A percentile compares a stretch with the other conserved stretches of the same genome.
These are phyloP conservation scores for Russula virescens DNA, from an alignment of 768 basidiomycete genomes.

Conservation along the genomic window DNA sequence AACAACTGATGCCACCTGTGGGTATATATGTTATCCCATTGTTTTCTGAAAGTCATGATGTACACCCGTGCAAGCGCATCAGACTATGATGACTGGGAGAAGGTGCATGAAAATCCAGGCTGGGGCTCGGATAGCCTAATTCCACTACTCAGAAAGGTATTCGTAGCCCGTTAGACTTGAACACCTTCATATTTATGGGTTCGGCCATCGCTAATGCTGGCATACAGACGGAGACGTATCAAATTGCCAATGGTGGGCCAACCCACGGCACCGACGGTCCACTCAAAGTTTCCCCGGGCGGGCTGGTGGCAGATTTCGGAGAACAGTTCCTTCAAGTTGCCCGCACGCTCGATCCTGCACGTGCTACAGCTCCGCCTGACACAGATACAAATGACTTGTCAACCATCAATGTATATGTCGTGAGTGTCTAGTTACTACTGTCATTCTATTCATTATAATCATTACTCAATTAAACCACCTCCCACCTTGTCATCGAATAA, in stretches of 20 bases:
- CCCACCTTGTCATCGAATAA: not conserved
- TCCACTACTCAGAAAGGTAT: conserved; percentile 53
- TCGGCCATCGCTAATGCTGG: too few species aligned
- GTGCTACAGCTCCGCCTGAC: conserved; percentile 19
- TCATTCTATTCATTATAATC: too few species aligned
- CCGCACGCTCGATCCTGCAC: conserved; percentile 24
- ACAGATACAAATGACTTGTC: conserved; percentile 26
- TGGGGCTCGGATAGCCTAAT: conserved; percentile 57
- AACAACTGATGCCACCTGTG: too few species aligned
- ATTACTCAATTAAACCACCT: not conserved
- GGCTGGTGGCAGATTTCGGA: conserved; percentile 25
- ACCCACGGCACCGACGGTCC: conserved; percentile 47
- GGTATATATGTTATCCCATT: too few species aligned
- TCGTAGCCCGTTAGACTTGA: too few species aligned
- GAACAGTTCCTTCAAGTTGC: conserved; percentile 30
- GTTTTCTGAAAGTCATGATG: conserved; percentile 28
- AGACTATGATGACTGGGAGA: conserved; percentile 62
- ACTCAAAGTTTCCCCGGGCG: conserved; percentile 33
- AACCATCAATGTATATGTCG: conserved; percentile 28
- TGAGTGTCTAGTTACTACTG: too few species aligned
- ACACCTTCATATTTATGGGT: too few species aligned
- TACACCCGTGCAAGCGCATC: conserved; percentile 56
- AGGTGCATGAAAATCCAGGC: conserved; percentile 44
- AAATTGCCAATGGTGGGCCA: conserved; percentile 27
- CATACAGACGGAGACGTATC: conserved; percentile 37